Evolutionary conservation across 2,329 filamentous ascomycete species (phyloP), one percentile per base, ranked within the genome.

Genomic region (Ramularia collo-cygni): DNA sequence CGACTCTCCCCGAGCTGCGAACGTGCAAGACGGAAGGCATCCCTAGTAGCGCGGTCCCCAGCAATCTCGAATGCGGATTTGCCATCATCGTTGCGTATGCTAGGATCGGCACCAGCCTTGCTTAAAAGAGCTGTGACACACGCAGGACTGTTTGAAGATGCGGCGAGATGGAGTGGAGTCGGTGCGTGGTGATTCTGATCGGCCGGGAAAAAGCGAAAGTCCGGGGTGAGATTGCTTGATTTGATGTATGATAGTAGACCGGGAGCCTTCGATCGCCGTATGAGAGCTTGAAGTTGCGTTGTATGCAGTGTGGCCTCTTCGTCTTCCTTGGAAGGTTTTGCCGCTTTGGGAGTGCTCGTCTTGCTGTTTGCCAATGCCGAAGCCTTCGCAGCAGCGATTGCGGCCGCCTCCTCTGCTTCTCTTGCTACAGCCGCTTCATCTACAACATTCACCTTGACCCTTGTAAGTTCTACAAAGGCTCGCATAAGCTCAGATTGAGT

Each of bases 401-500:
- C 24, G 28, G 43, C 53, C 12, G 62, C 60, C 44, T 72, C 70
- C 40, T 66, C 64, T 8, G 67, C 67, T 21, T 75, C 65, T 38
- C 38, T 50, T 30, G 67, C 65, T 5, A 81, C 62, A 9, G 79
- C 73, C 3, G 70, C 74, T 48, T 87, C 83, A 42, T 85, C 75
- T 18, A 96, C 75, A 46, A 85, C 82, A 35, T 78, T 79, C 33
- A 95, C 74, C 63, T 98, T 95, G 12, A 95, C 74, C 12, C 92
- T 74, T 0, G 92, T 98, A 21, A 98, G 74, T 66, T 98, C 92
- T 47, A 94, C 84, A 55, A 95, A 98, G 1, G 84, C 84, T 28
- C 90, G 79, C 83, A 96, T 92, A 0, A 98, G 78, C 63, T 98
- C 92, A 34, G 83, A 85, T 57, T 96, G 89, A 0, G 92, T 98